Base-by-base conservation (phyloP, 768 basidiomycete species). In the Strobilomyces dryophilus region DNA sequence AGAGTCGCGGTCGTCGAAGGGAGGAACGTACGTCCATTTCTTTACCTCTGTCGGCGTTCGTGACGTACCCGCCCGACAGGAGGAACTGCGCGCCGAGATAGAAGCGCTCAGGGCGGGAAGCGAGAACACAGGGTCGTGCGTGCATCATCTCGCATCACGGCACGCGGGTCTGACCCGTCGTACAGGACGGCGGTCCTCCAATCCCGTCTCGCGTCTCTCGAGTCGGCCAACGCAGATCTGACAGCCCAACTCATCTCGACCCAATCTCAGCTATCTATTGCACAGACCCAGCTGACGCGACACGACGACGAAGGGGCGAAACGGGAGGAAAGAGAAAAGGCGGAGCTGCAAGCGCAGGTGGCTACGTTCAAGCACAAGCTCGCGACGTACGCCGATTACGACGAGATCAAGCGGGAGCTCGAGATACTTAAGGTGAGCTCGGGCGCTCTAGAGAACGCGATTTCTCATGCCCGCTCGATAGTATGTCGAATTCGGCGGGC, bases 341-440 rank as follows among this genome's bases (percentile, higher is more conserved):
- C 39, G 14, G 55, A 67, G 29, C 51, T 90, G 83, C 71, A 66
- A 4, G 66, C 67, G 3, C 94, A 97, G 70, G 74, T 87, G 5
- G 86, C 87, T 15, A 77, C 77, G 45, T 75, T 95, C 2, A 84
- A 80, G 65, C 71, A 74, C 32, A 84, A 84, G 58, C 72, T 98
- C 35, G 83, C 81, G 61, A 82, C 81, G 58, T 90, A 87, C 55
- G 69, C 69, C 15, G 93, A 99, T 69, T 98, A 99, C 62, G 95
- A 98, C 63, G 95, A 98, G 73, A 84, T 98, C 65, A 98, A 98
- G 74, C 86, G 97, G 26, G 97, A 99, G 68, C 78, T 99, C 27
- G 94, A 94, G 65, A 98, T 99, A 58, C 91, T 98, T 92, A 98
- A 99, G 83, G 97, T 91, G 45, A 43, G 73, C 64, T 12, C 2